These are phyloP conservation scores for Phytophthora nicotianae DNA, from an alignment of 352 stramenopile genomes.

Conservation along the genomic window DNA sequence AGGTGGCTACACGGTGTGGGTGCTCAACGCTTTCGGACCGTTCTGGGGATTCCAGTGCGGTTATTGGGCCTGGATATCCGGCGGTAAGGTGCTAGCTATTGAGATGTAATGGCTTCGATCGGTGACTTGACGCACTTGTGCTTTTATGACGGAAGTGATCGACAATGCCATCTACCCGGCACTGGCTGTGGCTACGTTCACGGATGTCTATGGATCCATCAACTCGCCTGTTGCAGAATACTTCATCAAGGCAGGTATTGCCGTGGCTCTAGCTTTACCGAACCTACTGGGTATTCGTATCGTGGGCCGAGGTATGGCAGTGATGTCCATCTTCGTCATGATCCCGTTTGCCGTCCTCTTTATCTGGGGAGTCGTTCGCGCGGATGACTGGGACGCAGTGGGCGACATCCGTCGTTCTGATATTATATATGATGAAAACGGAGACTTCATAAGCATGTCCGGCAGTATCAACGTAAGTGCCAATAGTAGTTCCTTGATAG, in stretches of 20 bases:
- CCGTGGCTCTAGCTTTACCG: conserved; percentile 44
- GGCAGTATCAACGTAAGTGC: conserved; percentile 32
- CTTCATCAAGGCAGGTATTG: conserved; percentile 50
- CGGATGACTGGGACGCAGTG: conserved; percentile 44
- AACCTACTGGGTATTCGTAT: conserved; percentile 50
- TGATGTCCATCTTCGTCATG: conserved; percentile 89
- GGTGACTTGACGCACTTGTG: background rate
- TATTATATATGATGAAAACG: conserved; percentile 41
- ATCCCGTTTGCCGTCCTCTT: conserved; percentile 89
- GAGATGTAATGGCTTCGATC: background rate
- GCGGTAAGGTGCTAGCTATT: conserved; percentile 15
- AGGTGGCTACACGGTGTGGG: conserved; percentile 90
- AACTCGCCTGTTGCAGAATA: conserved; percentile 40
- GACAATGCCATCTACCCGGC: conserved; percentile 95
- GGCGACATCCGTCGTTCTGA: conserved; percentile 45
- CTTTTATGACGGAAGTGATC: conserved; percentile 47
- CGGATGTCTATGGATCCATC: conserved; percentile 44
- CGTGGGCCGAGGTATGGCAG: conserved; percentile 77
- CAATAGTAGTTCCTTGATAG: background rate
- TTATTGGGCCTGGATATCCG: conserved; percentile 86
- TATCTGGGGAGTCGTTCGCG: conserved; percentile 40
- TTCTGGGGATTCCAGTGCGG: conserved; percentile 87
- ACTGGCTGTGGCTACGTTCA: conserved; percentile 58
- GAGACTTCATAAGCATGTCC: conserved; percentile 49
- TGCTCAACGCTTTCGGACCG: conserved; percentile 90